A percentile compares a stretch with the other conserved stretches of the same genome.
Evolutionary conservation across 805 yeast species (phyloP).

Genomic region (Cyberlindnera bimundalis): DNA sequence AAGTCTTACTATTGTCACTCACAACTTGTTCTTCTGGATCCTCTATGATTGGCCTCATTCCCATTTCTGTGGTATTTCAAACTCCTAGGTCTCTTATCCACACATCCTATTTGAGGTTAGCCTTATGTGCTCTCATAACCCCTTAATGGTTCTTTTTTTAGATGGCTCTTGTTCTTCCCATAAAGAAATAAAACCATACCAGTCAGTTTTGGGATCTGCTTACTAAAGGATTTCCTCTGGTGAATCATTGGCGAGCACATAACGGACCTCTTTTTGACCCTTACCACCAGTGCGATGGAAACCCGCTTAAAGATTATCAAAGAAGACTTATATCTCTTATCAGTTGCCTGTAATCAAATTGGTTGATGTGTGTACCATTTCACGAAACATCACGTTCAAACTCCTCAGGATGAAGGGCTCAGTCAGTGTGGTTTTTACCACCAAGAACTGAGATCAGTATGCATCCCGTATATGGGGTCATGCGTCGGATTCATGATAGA

Average conservation of each 20-base stretch:
- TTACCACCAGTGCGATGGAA: too few species aligned
- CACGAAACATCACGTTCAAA: not conserved
- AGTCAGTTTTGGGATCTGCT: conserved; percentile 13
- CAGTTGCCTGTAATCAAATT: too few species aligned
- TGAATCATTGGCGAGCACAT: too few species aligned
- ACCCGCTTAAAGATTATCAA: too few species aligned
- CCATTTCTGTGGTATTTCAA: too few species aligned
- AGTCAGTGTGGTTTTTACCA: conserved; percentile 11
- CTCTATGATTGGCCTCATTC: too few species aligned
- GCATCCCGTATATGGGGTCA: conserved; percentile 9
- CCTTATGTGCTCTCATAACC: not conserved
- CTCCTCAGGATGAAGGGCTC: conserved; percentile 22
- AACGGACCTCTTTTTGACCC: too few species aligned
- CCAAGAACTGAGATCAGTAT: conserved; percentile 25
- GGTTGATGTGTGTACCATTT: too few species aligned
- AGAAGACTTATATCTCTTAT: too few species aligned
- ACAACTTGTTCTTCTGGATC: too few species aligned
- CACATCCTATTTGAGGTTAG: not conserved
- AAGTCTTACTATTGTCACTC: conserved; percentile 6
- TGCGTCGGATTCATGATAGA: conserved; percentile 23
- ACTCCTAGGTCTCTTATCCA: too few species aligned
- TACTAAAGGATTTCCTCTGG: conserved; percentile 22
- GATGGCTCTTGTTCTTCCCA: conserved; percentile 18
- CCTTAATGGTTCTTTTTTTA: conserved; percentile 17
- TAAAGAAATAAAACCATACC: conserved; percentile 24